Evolutionary conservation across 2,329 filamentous ascomycete genomes (phyloP).

Genomic region (Fusarium vanettenii): DNA sequence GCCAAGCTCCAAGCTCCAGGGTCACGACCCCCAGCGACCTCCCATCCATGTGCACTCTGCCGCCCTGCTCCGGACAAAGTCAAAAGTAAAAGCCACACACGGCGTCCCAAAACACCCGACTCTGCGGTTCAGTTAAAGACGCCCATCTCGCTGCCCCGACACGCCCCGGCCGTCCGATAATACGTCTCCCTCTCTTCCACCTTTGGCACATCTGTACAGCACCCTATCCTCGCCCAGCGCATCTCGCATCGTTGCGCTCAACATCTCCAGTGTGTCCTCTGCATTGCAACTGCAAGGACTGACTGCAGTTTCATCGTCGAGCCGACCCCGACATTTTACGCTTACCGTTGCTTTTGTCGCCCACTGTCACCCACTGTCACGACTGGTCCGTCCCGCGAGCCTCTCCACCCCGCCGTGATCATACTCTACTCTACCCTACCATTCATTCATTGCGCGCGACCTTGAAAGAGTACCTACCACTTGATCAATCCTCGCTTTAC

Average conservation of each 20-base stretch:
- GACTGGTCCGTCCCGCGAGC: slow-evolving; percentile 32
- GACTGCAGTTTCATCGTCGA: slow-evolving; percentile 5
- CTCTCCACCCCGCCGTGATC: slow-evolving; percentile 37
- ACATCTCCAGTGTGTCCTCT: not conserved
- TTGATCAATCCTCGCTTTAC: slow-evolving; percentile 13
- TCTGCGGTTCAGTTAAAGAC: slow-evolving; percentile 44
- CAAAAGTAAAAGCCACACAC: slow-evolving; percentile 34
- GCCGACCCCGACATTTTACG: slow-evolving; percentile 14
- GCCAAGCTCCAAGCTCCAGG: slow-evolving; percentile 24
- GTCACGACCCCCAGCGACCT: slow-evolving; percentile 21
- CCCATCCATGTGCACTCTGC: slow-evolving; percentile 32
- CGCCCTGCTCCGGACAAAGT: slow-evolving; percentile 30
- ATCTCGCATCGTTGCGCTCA: slow-evolving; percentile 15
- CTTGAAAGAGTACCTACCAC: slow-evolving; percentile 12
- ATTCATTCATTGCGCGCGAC: slow-evolving; percentile 24
- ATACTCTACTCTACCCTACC: not conserved
- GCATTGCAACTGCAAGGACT: not conserved
- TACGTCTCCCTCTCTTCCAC: slow-evolving; percentile 30
- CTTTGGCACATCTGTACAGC: slow-evolving; percentile 24
- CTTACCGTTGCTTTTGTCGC: slow-evolving; percentile 35
- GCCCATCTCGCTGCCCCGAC: slow-evolving; percentile 28
- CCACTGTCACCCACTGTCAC: slow-evolving; percentile 8
- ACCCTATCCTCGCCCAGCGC: slow-evolving; percentile 18
- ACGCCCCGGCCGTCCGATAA: slow-evolving; percentile 30
- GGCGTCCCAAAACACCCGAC: slow-evolving; percentile 35